phyloP scores from a whole-genome alignment of 257 asterid genomes.

The Penstemon davidsonii region DNA sequence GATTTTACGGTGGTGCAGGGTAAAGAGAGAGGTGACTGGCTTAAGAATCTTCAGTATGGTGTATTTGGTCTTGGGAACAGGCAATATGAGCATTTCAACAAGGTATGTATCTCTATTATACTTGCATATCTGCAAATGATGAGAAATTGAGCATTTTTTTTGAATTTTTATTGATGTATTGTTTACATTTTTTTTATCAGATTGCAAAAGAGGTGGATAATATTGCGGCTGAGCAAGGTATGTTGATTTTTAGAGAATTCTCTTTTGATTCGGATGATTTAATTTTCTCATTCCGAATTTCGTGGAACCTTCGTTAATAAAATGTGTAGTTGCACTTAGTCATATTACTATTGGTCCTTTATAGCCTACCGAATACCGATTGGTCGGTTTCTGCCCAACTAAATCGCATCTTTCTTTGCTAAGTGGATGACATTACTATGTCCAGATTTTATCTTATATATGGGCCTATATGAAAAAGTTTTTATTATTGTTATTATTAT shows the following conservation, averaged over 20 bases:
- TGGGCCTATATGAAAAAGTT: constrained; percentile 6
- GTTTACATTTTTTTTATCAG: constrained; percentile 38
- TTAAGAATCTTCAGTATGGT: constrained; percentile 77
- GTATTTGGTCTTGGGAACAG: constrained; percentile 98
- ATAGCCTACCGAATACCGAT: neutral
- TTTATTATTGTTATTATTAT: neutral
- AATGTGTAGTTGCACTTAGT: neutral
- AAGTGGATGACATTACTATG: constrained; percentile 5
- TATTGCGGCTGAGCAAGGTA: constrained; percentile 72
- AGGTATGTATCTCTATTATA: constrained; percentile 46
- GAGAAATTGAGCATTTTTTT: neutral
- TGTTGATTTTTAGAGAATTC: neutral
- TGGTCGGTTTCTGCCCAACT: neutral
- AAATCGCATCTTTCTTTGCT: neutral
- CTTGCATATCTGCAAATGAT: constrained; percentile 6
- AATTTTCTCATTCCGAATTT: neutral
- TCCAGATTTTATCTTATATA: constrained; percentile 1
- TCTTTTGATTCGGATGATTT: neutral
- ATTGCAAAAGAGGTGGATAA: constrained; percentile 83
- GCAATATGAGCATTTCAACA: constrained; percentile 97
- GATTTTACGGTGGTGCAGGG: constrained; percentile 51
- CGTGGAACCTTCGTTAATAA: neutral
- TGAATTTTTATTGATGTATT: neutral
- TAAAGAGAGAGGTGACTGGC: constrained; percentile 72
- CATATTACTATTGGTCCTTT: constrained; percentile 2